Conservation (phyloP, 257 asterid species). For the Osmanthus fragrans region DNA sequence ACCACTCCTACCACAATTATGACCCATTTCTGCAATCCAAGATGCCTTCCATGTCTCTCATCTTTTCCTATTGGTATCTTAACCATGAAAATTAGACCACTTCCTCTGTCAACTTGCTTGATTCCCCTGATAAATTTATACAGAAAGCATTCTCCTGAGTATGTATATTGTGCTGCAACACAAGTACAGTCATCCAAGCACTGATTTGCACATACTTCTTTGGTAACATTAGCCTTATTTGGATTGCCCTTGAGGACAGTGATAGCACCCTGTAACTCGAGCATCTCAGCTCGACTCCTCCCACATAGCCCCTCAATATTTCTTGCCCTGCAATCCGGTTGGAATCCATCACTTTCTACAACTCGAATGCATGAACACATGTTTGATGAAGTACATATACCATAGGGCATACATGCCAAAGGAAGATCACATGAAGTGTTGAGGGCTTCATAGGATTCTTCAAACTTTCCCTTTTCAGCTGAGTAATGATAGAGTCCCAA, state of each 20-base stretch:
- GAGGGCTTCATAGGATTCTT: conserved; percentile 61
- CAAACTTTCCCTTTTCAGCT: conserved; percentile 37
- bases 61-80: conserved; percentile 52
- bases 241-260: conserved; percentile 55
- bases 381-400: conserved; percentile 64
- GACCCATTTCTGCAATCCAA: conserved; percentile 69
- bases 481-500: conserved; percentile 67
- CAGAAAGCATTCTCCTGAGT: conserved; percentile 39
- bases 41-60: conserved; percentile 34
- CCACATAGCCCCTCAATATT: conserved; percentile 48
- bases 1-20: conserved; percentile 57
- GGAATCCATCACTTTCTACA: conserved; percentile 24
- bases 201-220: conserved; percentile 43
- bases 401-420: conserved; percentile 61
- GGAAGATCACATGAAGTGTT: conserved; percentile 73
- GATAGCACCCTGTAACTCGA: conserved; percentile 58
- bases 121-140: conserved; percentile 65
- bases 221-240: conserved; percentile 33
- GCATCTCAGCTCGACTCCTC: conserved; percentile 43
- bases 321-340: conserved; percentile 35
- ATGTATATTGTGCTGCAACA: conserved; percentile 51
- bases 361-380: conserved; percentile 63
- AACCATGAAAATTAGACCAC: conserved; percentile 47
- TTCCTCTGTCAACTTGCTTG: conserved; percentile 47
- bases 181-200: conserved; percentile 70